Evolutionary conservation across 2,329 filamentous ascomycete species (phyloP).

Genomic region (Neonectria ditissima): DNA sequence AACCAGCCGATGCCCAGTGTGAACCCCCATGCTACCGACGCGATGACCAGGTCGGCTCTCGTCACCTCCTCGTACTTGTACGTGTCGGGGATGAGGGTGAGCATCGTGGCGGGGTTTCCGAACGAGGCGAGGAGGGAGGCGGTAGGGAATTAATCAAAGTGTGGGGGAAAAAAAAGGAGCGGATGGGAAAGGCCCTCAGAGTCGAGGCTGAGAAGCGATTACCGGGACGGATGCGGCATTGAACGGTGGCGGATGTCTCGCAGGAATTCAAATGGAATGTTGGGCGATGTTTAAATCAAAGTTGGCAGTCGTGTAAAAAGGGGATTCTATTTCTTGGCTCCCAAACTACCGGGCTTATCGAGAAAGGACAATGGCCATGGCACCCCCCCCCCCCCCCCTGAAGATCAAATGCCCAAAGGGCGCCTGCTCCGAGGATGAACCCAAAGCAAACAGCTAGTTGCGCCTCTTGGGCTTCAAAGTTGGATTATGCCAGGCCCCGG

Average conservation of each 20-base stretch:
- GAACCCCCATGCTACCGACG: slow-evolving; percentile 51
- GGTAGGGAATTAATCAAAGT: neutral
- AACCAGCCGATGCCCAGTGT: slow-evolving; percentile 53
- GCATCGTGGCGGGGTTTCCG: neutral
- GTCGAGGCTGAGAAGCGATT: neutral
- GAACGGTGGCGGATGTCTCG: neutral
- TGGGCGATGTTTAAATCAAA: neutral
- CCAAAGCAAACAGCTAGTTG: neutral
- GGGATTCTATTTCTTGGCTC: neutral
- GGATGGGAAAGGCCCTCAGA: neutral
- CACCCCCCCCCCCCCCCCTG: too few relatives aligned
- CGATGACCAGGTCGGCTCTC: slow-evolving; percentile 29
- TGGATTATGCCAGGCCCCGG: neutral
- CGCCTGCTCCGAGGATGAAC: neutral
- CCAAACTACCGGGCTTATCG: neutral
- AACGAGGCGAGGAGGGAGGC: too few relatives aligned
- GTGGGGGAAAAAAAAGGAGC: too few relatives aligned
- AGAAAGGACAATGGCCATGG: too few relatives aligned
- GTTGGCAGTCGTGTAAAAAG: neutral
- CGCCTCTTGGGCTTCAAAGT: neutral
- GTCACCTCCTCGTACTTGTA: slow-evolving; percentile 24
- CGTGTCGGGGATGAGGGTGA: slow-evolving; percentile 11
- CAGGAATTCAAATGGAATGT: neutral
- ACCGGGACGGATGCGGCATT: neutral
- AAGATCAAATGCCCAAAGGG: neutral